phyloP scores from a whole-genome alignment of 176 grass and related monocot species.

The Chloris gayana region DNA sequence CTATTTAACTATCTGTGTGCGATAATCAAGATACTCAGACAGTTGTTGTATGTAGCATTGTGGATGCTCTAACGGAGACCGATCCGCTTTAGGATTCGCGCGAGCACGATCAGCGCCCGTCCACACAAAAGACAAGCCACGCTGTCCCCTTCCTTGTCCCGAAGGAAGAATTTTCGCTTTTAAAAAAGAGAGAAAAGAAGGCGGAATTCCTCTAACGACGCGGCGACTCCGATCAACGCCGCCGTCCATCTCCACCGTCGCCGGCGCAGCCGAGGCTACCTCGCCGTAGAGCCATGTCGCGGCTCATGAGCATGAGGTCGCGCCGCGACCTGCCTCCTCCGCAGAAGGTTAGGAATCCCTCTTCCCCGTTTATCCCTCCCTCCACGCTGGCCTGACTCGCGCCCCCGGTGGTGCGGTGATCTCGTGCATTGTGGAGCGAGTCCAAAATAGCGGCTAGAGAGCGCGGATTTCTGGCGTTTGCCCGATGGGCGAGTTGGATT shows the following conservation, averaged over 20 bases:
- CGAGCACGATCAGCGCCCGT: constrained; percentile 37
- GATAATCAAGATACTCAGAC: no score
- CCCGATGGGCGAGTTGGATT: constrained; percentile 23
- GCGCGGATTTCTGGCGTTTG: neutral
- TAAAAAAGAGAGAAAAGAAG: no score
- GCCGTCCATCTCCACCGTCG: neutral
- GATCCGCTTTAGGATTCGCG: constrained; percentile 45
- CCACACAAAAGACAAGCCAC: neutral
- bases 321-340: constrained; percentile 77
- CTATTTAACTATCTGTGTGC: no score
- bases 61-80: neutral
- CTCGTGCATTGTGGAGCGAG: neutral
- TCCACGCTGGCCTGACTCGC: neutral
- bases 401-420: neutral
- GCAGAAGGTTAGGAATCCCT: constrained; percentile 58
- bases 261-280: neutral
- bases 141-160: neutral
- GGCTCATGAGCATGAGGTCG: constrained; percentile 67
- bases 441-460: neutral
- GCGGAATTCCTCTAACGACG: neutral
- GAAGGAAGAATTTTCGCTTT: neutral
- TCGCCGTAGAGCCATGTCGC: constrained; percentile 65
- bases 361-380: neutral
- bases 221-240: constrained; percentile 43
- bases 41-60: no score